Conservation (phyloP, 2,329 filamentous ascomycete genomes). For the Tolypocladium amazonense region DNA sequence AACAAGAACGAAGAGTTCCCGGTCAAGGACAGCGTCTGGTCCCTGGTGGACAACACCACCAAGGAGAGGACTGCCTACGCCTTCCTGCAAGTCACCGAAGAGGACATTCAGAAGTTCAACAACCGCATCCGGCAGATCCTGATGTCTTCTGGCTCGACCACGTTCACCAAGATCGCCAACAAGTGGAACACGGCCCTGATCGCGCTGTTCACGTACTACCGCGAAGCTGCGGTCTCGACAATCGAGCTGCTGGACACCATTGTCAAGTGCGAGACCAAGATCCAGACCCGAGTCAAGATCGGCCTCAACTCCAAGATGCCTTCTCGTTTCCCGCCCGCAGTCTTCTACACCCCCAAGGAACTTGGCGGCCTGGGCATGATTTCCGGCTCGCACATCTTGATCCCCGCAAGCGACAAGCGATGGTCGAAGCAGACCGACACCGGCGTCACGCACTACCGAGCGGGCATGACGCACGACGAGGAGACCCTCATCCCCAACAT, state of each 20-base stretch:
- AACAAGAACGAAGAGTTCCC: slow-evolving; percentile 96
- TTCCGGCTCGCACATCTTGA: slow-evolving; percentile 94
- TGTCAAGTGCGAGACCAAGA: slow-evolving; percentile 99
- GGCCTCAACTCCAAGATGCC: slow-evolving; percentile 99
- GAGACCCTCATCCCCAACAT: slow-evolving; percentile 98
- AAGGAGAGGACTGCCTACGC: slow-evolving; percentile 97
- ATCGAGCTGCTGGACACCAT: slow-evolving; percentile 92
- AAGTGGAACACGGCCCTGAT: slow-evolving; percentile 99
- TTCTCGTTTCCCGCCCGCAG: slow-evolving; percentile 92
- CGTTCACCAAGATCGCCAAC: slow-evolving; percentile 99
- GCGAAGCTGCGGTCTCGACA: slow-evolving; percentile 92
- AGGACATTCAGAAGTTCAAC: slow-evolving; percentile 98
- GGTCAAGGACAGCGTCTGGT: slow-evolving; percentile 97
- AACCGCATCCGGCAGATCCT: slow-evolving; percentile 97
- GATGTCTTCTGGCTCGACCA: slow-evolving; percentile 98
- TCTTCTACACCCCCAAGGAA: slow-evolving; percentile 98
- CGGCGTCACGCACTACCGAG: slow-evolving; percentile 91
- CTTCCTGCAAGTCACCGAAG: slow-evolving; percentile 94
- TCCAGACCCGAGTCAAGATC: slow-evolving; percentile 97
- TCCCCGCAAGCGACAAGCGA: slow-evolving; percentile 92
- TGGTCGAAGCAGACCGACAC: slow-evolving; percentile 98
- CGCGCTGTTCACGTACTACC: slow-evolving; percentile 95
- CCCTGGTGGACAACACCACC: slow-evolving; percentile 86
- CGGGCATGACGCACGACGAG: slow-evolving; percentile 96
- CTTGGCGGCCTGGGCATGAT: slow-evolving; percentile 97